A percentile compares a stretch with the other conserved stretches of the same genome.
These are phyloP conservation scores for Aspergillus sp. DNA, from an alignment of 2,329 filamentous ascomycete species.

Conservation along the genomic window DNA sequence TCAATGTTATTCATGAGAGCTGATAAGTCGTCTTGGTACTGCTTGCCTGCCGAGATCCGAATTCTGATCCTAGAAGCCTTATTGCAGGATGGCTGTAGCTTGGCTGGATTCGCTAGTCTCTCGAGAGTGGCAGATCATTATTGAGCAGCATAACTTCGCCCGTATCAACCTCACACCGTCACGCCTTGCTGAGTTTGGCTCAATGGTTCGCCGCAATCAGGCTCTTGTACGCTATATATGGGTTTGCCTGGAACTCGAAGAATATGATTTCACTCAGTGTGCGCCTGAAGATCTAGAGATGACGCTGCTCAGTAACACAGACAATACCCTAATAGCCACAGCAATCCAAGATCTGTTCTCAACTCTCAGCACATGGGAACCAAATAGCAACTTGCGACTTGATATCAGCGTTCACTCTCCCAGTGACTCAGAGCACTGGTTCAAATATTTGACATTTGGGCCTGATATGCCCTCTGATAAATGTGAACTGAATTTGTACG, in stretches of 20 bases:
- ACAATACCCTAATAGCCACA: background rate
- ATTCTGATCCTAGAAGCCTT: no score
- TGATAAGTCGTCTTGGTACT: no score
- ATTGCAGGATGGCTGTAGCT: no score
- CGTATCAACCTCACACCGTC: no score
- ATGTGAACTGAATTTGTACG: background rate
- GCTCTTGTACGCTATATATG: conserved; percentile 2
- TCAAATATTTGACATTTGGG: conserved; percentile 7
- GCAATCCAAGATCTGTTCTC: conserved; percentile 8
- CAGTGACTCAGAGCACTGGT: background rate
- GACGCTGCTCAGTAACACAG: no score
- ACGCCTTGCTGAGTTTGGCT: no score
- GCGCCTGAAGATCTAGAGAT: background rate
- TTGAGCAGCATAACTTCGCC: no score
- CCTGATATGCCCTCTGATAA: conserved; percentile 4
- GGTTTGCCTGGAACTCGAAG: background rate
- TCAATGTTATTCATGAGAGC: no score
- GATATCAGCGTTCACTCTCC: no score
- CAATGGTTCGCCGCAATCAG: background rate
- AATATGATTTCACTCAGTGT: conserved; percentile 4
- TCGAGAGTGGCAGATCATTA: no score
- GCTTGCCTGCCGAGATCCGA: no score
- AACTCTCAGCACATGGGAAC: conserved; percentile 6
- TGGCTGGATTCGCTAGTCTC: no score
- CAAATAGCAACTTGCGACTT: conserved; percentile 1